Evolutionary conservation across 306 rosid genomes (phyloP).

Genomic region (Dalbergia oliveri): DNA sequence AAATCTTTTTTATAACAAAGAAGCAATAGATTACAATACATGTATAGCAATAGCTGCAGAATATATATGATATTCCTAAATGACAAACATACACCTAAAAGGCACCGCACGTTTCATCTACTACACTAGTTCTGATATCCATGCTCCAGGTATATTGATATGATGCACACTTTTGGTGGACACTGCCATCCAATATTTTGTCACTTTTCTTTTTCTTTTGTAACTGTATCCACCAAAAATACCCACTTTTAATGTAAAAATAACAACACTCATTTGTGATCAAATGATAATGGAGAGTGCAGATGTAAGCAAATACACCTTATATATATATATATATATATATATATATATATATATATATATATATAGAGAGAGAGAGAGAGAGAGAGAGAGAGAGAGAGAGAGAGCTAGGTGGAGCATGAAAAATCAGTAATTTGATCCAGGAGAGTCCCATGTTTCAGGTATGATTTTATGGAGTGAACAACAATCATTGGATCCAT

Average conservation of each 20-base stretch:
- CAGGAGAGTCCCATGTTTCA: constrained; percentile 79
- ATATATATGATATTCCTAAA: constrained; percentile 25
- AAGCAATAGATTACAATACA: constrained; percentile 27
- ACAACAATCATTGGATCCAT: constrained; percentile 53
- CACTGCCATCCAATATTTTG: too few species aligned
- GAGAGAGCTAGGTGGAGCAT: neutral
- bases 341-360: too few species aligned
- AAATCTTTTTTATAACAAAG: neutral
- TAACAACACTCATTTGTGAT: too few species aligned
- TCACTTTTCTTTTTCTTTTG: too few species aligned
- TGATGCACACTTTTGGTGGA: too few species aligned
- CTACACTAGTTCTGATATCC: constrained; percentile 18
- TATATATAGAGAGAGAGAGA: too few species aligned
- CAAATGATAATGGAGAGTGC: too few species aligned
- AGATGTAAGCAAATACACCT: too few species aligned
- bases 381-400: too few species aligned
- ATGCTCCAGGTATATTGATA: neutral
- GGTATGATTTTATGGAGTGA: constrained; percentile 68
- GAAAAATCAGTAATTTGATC: constrained; percentile 62
- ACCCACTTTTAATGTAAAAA: neutral
- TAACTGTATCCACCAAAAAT: too few species aligned
- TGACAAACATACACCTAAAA: constrained; percentile 11
- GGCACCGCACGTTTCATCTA: constrained; percentile 4
- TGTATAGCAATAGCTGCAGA: constrained; percentile 15
- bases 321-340: too few species aligned